These are phyloP conservation scores for Solanum pimpinellifolium DNA, from an alignment of 257 asterid genomes.

Conservation along the genomic window DNA sequence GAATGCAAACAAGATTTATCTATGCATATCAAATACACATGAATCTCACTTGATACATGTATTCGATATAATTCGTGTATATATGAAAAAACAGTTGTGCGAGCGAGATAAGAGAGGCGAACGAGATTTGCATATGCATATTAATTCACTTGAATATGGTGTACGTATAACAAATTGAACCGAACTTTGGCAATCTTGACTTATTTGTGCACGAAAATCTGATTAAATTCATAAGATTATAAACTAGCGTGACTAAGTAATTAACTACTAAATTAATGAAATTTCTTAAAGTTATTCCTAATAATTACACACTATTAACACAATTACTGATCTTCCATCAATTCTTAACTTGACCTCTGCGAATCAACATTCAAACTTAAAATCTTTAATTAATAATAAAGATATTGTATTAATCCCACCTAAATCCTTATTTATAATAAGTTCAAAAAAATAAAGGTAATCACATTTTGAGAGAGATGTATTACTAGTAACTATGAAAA, in stretches of 20 bases:
- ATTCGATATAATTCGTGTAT: background rate
- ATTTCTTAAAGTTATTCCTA: background rate
- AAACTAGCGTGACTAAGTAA: background rate
- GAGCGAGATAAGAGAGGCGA: background rate
- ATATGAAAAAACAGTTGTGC: no score
- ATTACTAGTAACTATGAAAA: background rate
- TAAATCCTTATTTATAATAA: background rate
- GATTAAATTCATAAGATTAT: no score
- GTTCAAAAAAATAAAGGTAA: background rate
- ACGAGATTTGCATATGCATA: background rate
- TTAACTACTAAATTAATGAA: background rate
- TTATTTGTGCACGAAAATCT: no score
- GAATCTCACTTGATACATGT: background rate
- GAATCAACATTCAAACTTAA: fast-evolving
- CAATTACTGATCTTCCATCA: background rate
- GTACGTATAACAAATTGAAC: no score
- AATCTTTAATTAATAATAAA: background rate
- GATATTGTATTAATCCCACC: background rate
- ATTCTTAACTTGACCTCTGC: background rate
- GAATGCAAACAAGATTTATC: background rate
- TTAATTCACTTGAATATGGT: background rate
- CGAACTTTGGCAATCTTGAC: background rate
- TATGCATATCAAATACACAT: background rate
- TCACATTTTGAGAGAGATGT: background rate
- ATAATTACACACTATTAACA: background rate